These are phyloP conservation scores for Suhomyces taliae DNA, from an alignment of 1,139 yeast species.

Conservation along the genomic window DNA sequence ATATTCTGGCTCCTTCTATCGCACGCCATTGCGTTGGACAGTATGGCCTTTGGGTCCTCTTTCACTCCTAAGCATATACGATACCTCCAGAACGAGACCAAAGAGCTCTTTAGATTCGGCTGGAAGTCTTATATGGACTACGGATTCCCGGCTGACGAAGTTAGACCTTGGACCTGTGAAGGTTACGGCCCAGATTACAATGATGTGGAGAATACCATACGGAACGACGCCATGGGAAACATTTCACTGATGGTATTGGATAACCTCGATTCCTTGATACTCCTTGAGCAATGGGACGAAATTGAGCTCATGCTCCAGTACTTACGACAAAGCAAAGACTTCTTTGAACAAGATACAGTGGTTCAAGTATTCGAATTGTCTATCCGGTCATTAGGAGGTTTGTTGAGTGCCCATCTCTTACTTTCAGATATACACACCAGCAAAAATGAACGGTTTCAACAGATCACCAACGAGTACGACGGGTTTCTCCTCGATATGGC, in stretches of 20 bases:
- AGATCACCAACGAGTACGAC: conserved; percentile 47
- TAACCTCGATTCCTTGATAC: conserved; percentile 73
- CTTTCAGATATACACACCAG: conserved; percentile 51
- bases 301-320: conserved; percentile 52
- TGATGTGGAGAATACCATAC: conserved; percentile 53
- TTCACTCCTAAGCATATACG: conserved; percentile 54
- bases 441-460: conserved; percentile 11
- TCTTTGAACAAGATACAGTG: conserved; percentile 64
- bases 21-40: neutral
- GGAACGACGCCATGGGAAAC: conserved; percentile 87
- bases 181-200: conserved; percentile 65
- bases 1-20: too few species aligned
- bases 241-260: conserved; percentile 77
- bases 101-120: conserved; percentile 65
- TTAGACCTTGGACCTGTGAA: conserved; percentile 68
- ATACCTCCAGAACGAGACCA: conserved; percentile 51
- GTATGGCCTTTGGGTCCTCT: conserved; percentile 24
- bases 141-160: conserved; percentile 86
- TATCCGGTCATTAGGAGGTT: conserved; percentile 76
- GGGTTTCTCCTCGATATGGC: conserved; percentile 73
- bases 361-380: conserved; percentile 88
- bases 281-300: conserved; percentile 62
- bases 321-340: conserved; percentile 36
- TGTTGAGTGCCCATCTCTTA: conserved; percentile 73
- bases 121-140: conserved; percentile 68